Base-by-base conservation (phyloP, 1,284 basidiomycete species). In the Boletellus dicymbophilus region DNA sequence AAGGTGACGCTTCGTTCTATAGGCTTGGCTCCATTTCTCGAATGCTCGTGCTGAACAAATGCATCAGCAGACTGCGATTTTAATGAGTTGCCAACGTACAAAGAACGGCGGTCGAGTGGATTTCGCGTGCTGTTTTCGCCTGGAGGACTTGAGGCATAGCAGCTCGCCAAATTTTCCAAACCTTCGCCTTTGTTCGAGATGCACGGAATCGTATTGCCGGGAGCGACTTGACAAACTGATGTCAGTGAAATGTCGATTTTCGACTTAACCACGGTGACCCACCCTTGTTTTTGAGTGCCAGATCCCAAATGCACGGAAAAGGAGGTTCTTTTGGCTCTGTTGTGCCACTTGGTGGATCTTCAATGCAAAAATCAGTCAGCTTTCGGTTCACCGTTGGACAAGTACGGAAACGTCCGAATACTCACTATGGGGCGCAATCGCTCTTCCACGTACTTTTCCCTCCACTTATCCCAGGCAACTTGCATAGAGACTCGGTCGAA, bases 271-370 rank as follows among this genome's bases (percentile, higher is more conserved):
- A 37, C 42, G 25, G 26, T 31, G 25, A 65, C 72, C 60, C 59
- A 88, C 89, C 65, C 78, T 80, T 21, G 90, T 88, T 65, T 79
- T 87, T 7, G 81, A 77, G 62, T 84, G 79, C 89, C 89, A 92
- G 41, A 81, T 74, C 13, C 76, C 75, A 62, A 91, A 91, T 2
- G 82, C 79, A 20, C 79, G 76, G 67, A 81, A 84, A 51, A 88
- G 68, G 20, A 80, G 61, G 60, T 81, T 84, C 51, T 75, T 77
- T 55, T 84, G 80, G 41, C 72, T 78, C 51, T 84, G 82, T 37
- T 80, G 55, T 18, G 78, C 65, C 49, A 90, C 75, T 37, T 76
- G 74, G 42, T 79, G 74, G 60, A 88, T 87, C 89, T 90, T 53
- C 8, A 16, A 30, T 43, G 46, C 45, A 36, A 43, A 49, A 33